Base-by-base conservation (phyloP, 805 yeast species). In the Nakazawaea molendinolei region DNA sequence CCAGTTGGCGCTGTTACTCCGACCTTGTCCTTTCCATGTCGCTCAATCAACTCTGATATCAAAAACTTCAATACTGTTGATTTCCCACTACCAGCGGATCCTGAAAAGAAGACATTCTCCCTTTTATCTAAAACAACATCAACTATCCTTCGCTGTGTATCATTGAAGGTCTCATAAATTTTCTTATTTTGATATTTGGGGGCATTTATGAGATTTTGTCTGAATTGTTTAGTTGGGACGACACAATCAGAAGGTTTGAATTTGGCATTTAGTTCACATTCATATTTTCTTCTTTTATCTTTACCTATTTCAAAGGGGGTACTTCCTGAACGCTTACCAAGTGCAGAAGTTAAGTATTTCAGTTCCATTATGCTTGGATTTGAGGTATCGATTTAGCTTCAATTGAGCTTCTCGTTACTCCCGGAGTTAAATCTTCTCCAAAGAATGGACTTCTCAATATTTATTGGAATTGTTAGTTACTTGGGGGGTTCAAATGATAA, bases 1-100 rank as follows among this genome's bases (percentile, higher is more conserved):
- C 98, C 98, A 0, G 98, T 92, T 0, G 96, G 83, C 0, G 98
- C 98, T 0, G 97, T 86, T 4, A 90, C 76, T 0, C 92, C 95
- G 4, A 92, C 84, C 0, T 64, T 56, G 8, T 63, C 63, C 2
- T 54, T 52, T 1, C 67, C 63, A 51, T 74, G 66, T 28, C 66
- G 60, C 1, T 46, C 39, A 13, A 56, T 56, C 33, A 86, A 57
- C 18, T 67, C 63, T 14, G 60, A 50, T 12, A 92, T 86, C 18
- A 92, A 61, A 24, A 77, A 74, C 33, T 76, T 58, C 16, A 84
- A 55, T 5, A 84, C 68, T 15, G 75, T 76, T 2, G 94, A 82
- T 53, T 84, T 84, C 58, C 95, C 95, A 2, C 92, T 84, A 55
- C 95, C 95, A 1, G 94, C 92, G 42, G 83, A 71, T 33, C 95